Evolutionary conservation across 306 rosid genomes (phyloP).

Genomic region (Alnus rubra): DNA sequence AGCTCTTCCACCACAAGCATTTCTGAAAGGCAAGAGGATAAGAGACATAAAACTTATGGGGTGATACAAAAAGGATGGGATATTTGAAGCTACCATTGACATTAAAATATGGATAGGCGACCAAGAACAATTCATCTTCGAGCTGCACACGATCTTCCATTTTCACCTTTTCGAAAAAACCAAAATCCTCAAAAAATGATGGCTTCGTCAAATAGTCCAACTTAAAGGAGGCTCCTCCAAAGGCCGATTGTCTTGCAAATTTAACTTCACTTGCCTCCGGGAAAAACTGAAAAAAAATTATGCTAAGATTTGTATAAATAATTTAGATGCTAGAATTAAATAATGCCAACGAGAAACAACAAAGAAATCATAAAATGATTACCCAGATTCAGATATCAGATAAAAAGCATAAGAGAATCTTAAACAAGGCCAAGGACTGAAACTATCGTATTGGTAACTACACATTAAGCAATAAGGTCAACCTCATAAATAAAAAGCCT

Average conservation of each 20-base stretch:
- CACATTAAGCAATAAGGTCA: not conserved
- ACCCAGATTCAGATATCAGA: not conserved
- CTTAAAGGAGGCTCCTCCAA: conserved; percentile 81
- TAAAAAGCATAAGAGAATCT: not conserved
- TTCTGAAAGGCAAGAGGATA: conserved; percentile 53
- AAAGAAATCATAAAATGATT: not conserved
- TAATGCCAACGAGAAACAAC: conserved; percentile 22
- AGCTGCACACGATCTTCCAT: conserved; percentile 87
- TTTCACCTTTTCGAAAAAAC: conserved; percentile 80
- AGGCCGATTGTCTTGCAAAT: conserved; percentile 77
- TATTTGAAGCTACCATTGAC: conserved; percentile 71
- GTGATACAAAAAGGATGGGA: conserved; percentile 25
- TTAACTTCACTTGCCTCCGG: conserved; percentile 96
- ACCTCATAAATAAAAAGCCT: not conserved
- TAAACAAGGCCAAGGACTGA: not conserved
- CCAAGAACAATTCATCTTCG: conserved; percentile 84
- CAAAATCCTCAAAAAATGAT: conserved; percentile 91
- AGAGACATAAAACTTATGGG: conserved; percentile 21
- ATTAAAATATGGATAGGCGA: conserved; percentile 91
- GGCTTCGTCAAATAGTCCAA: conserved; percentile 95
- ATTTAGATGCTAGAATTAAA: conserved; percentile 25
- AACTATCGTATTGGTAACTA: not conserved
- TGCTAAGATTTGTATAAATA: conserved; percentile 32
- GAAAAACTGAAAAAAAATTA: conserved; percentile 65
- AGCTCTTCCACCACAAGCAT: conserved; percentile 98